Evolutionary conservation across 805 yeast genomes (phyloP), one percentile per base, ranked within the genome.

Genomic region (Candida awuae): DNA sequence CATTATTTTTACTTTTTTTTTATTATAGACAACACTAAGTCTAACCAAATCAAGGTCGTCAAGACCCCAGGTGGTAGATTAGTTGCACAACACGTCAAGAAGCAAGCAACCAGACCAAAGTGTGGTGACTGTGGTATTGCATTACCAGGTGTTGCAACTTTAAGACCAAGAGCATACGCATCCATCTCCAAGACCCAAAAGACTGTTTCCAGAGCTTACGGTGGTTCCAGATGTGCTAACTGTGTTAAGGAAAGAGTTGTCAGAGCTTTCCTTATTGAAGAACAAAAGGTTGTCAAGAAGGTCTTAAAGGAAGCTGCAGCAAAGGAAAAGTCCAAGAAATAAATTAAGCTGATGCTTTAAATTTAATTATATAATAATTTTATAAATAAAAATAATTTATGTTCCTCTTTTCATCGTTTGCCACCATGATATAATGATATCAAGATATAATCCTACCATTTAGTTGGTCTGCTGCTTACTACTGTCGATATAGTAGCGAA

Each of bases 11-110:
- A 9, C 16, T 34, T 26, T 17, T 50, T 30, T 8, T 21, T 31
- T 39, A 32, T 17, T 49, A 48, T 61, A 84, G 94, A 87, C 95
- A 92, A 92, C 95, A 88, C 98, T 82, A 83, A 81, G 73, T 92
- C 98, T 62, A 92, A 92, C 95, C 85, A 84, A 79, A 90, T 92
- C 79, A 90, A 84, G 88, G 94, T 90, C 73, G 95, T 90, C 63
- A 92, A 90, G 85, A 92, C 99, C 74, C 98, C 99, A 73, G 99
- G 99, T 80, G 97, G 97, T 68, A 83, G 82, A 73, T 81, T 92
- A 73, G 81, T 87, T 68, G 95, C 95, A 67, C 96, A 88, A 73
- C 98, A 92, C 77, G 76, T 86, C 66, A 85, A 85, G 83, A 87
- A 87, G 80, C 65, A 65, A 58, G 95, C 86, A 62, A 67, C 94